These are phyloP conservation scores for Sordariomycetes sp. DNA, from an alignment of 2,329 filamentous ascomycete species.

Conservation along the genomic window DNA sequence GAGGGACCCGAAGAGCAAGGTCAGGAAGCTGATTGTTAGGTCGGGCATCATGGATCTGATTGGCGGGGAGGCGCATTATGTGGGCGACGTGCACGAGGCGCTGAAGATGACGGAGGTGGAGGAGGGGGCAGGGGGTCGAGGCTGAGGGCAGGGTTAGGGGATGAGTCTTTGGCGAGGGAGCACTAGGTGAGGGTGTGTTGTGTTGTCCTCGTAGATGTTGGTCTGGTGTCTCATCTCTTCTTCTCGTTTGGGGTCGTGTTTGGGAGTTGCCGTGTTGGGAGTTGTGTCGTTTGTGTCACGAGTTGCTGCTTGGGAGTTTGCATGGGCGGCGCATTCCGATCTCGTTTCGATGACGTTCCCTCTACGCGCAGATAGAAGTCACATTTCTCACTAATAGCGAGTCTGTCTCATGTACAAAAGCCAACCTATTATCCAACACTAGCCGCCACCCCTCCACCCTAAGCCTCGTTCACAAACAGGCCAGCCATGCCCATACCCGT, in stretches of 20 bases:
- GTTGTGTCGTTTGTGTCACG: too few species aligned
- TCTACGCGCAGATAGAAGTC: background rate
- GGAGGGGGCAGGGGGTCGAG: conserved; percentile 22
- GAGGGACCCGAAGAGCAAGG: conserved; percentile 29
- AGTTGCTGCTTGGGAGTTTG: too few species aligned
- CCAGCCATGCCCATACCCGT: conserved; percentile 59
- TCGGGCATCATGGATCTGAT: conserved; percentile 78
- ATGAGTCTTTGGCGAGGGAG: background rate
- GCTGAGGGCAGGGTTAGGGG: background rate
- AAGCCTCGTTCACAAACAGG: conserved; percentile 47
- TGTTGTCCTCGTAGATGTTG: background rate
- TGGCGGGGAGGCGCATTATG: conserved; percentile 68
- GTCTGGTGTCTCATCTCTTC: background rate
- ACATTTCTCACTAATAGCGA: background rate
- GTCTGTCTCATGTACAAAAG: background rate
- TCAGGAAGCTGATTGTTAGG: conserved; percentile 60
- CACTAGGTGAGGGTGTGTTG: background rate
- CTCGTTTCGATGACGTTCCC: too few species aligned
- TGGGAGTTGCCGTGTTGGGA: background rate
- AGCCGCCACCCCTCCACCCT: background rate
- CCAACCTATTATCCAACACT: too few species aligned
- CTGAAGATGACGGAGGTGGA: conserved; percentile 68
- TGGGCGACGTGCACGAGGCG: conserved; percentile 73
- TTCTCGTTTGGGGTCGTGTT: background rate
- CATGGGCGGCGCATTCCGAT: too few species aligned